Conservation (phyloP, 371 early-diverging fungal genomes). For the Nematocida sp. region DNA sequence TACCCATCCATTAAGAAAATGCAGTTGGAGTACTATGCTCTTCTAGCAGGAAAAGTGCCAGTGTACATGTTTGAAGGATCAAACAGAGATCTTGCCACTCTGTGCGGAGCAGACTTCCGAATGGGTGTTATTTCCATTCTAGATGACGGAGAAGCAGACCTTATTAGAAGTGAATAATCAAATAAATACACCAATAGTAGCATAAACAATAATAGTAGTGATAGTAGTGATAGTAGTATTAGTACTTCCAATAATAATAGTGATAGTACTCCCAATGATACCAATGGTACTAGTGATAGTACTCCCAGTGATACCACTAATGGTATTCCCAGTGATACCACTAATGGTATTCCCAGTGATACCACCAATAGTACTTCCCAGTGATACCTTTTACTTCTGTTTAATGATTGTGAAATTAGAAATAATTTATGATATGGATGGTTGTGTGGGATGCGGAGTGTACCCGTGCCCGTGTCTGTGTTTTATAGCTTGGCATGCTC, state of each 20-base stretch:
- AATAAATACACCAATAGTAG: background rate
- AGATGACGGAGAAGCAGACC: conserved; percentile 64
- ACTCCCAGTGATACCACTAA: too few relatives aligned
- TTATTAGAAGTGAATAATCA: conserved; percentile 48
- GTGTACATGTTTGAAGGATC: conserved; percentile 63
- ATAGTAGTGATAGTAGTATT: background rate
- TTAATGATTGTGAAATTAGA: too few relatives aligned
- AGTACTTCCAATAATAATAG: too few relatives aligned
- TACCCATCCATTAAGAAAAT: conserved; percentile 60
- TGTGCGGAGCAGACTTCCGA: conserved; percentile 57
- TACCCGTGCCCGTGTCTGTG: too few relatives aligned
- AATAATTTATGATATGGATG: too few relatives aligned
- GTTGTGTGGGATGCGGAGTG: too few relatives aligned
- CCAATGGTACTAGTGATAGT: too few relatives aligned
- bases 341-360: too few relatives aligned
- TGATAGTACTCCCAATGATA: too few relatives aligned
- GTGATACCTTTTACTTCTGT: too few relatives aligned
- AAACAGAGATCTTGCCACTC: conserved; percentile 62
- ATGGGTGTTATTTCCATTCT: conserved; percentile 64
- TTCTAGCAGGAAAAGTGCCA: conserved; percentile 61
- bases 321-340: too few relatives aligned
- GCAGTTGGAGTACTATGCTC: conserved; percentile 64
- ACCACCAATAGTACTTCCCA: too few relatives aligned
- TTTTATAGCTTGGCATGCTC: conserved; percentile 66
- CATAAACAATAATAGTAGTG: background rate